Evolutionary conservation across 2,329 filamentous ascomycete genomes (phyloP).

Genomic region (Neocatenulostroma microsporum): DNA sequence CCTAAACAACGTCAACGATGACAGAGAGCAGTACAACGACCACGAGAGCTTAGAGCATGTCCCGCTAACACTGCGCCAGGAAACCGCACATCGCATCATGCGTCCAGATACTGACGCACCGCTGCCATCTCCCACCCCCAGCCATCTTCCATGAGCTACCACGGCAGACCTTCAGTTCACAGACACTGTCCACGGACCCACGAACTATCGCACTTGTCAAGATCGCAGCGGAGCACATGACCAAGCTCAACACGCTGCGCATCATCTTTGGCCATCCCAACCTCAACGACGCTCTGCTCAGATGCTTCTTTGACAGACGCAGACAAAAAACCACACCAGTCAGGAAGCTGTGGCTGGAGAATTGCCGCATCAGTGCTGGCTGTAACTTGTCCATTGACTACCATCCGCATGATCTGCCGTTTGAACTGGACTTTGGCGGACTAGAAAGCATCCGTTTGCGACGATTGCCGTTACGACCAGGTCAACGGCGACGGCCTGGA

Average conservation of each 20-base stretch:
- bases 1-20: background rate
- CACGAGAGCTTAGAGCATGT: constrained; percentile 1
- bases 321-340: constrained; percentile 26
- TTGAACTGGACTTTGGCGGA: constrained; percentile 21
- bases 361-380: constrained; percentile 30
- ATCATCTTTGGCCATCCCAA: constrained; percentile 39
- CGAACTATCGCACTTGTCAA: constrained; percentile 34
- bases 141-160: constrained; percentile 39
- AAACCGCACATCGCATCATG: constrained; percentile 36
- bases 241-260: constrained; percentile 37
- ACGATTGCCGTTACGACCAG: constrained; percentile 28
- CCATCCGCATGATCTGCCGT: constrained; percentile 18
- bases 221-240: constrained; percentile 34
- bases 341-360: constrained; percentile 41
- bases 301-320: constrained; percentile 32
- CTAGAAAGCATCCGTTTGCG: constrained; percentile 38
- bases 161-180: constrained; percentile 31
- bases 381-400: constrained; percentile 8
- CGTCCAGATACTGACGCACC: constrained; percentile 38
- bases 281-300: constrained; percentile 33
- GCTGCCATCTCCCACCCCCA: constrained; percentile 40
- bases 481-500: background rate
- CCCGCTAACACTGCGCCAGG: constrained; percentile 16
- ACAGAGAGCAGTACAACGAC: no score
- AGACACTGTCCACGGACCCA: constrained; percentile 34